phyloP scores from a whole-genome alignment of 2,329 filamentous ascomycete genomes.

The Sphaerostilbella broomeana region DNA sequence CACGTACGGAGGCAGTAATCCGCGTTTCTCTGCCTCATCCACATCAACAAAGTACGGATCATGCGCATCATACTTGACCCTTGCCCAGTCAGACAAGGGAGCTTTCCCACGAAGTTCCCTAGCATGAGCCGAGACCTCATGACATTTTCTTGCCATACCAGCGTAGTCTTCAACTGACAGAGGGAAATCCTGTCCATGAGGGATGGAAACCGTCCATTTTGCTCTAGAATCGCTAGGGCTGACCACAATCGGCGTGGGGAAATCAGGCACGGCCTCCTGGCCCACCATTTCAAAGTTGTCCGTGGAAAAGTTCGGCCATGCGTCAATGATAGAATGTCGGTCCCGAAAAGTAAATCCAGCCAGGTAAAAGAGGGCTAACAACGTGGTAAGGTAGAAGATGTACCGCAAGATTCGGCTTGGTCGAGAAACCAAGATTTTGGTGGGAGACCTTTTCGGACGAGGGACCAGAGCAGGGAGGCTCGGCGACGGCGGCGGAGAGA shows the following conservation, averaged over 20 bases:
- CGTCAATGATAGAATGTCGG: constrained; percentile 23
- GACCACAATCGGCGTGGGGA: constrained; percentile 66
- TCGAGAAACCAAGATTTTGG: constrained; percentile 39
- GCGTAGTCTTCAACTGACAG: constrained; percentile 58
- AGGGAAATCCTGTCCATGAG: constrained; percentile 59
- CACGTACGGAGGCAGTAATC: constrained; percentile 46
- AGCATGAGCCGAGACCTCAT: constrained; percentile 55
- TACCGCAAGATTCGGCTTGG: constrained; percentile 52
- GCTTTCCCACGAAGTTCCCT: constrained; percentile 37
- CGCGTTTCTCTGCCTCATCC: constrained; percentile 58
- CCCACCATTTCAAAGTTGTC: constrained; percentile 59
- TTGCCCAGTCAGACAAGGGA: constrained; percentile 36
- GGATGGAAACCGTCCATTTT: constrained; percentile 79
- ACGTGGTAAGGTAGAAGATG: constrained; percentile 46
- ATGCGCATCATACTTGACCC: constrained; percentile 49
- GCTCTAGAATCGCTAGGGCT: constrained; percentile 56
- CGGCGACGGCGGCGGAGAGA: constrained; percentile 63
- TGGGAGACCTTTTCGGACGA: constrained; percentile 55
- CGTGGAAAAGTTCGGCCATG: constrained; percentile 37
- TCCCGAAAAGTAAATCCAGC: constrained; percentile 23
- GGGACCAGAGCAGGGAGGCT: constrained; percentile 62
- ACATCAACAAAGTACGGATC: constrained; percentile 72
- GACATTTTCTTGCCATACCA: constrained; percentile 62
- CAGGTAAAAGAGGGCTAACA: constrained; percentile 47
- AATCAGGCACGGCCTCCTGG: constrained; percentile 59